Base-by-base conservation (phyloP, 805 yeast genomes). In the Cyberlindnera veronae region DNA sequence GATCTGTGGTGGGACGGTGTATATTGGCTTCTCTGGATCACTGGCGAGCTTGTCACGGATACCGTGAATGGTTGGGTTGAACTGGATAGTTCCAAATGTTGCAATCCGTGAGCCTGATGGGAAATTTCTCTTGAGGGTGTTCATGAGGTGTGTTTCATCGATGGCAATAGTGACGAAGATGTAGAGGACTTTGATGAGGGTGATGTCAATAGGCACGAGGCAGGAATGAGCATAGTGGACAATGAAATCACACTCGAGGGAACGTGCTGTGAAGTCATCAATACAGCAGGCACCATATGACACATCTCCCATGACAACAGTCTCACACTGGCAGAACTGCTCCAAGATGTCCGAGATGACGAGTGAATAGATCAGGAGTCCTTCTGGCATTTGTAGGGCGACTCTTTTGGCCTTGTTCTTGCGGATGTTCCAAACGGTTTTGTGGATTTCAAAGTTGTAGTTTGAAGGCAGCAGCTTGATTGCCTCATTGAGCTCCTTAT, bases 251-350 rank as follows among this genome's bases (percentile, higher is more conserved):
- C 99, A 93, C 35, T 85, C 96, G 20, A 93, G 63, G 0, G 98
- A 80, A 48, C 90, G 71, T 2, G 99, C 99, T 0, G 99, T 90
- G 58, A 72, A 93, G 58, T 93, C 99, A 60, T 93, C 99, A 33
- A 93, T 89, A 64, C 99, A 93, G 60, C 99, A 93, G 0, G 99
- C 99, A 31, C 99, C 99, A 57, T 93, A 93, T 0, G 97, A 87
- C 0, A 93, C 99, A 61, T 93, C 99, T 2, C 99, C 99, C 99
- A 93, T 93, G 3, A 91, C 93, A 1, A 93, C 69, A 0, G 90
- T 85, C 56, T 90, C 96, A 38, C 84, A 88, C 3, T 67, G 63
- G 60, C 97, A 90, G 53, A 93, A 91, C 61, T 90, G 96, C 56
- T 88, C 95, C 26, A 93, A 60, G 18, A 93, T 91, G 63, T 93